A percentile compares a stretch with the other conserved stretches of the same genome.
Conservation (phyloP, 225 moss, liverwort and hornwort species). For the Pseudoscleropodium purum region DNA sequence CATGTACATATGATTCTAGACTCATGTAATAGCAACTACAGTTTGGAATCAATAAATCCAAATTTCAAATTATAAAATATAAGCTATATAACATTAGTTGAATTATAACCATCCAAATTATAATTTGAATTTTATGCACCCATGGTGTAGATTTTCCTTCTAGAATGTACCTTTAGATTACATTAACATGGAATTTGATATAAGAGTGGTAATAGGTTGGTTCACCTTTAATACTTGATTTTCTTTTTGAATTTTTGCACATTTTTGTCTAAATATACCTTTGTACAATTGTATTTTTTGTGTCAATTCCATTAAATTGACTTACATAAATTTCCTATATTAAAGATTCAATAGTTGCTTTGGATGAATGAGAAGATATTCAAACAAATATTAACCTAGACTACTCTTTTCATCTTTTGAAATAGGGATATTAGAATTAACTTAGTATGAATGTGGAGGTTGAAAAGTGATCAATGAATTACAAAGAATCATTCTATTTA, state of each 20-base stretch:
- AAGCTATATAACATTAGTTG: not conserved
- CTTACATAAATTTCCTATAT: not conserved
- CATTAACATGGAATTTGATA: not conserved
- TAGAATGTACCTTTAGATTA: not conserved
- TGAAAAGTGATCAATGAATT: too few relatives aligned
- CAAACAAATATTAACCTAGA: not conserved
- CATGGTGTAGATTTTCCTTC: not conserved
- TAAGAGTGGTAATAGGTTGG: not conserved
- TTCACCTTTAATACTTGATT: not conserved
- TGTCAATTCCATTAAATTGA: not conserved
- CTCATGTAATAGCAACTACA: too few relatives aligned
- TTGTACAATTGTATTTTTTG: not conserved
- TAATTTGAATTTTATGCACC: not conserved
- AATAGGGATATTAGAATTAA: not conserved
- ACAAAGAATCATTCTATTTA: too few relatives aligned
- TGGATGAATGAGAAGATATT: not conserved
- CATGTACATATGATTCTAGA: too few relatives aligned
- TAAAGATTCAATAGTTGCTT: not conserved
- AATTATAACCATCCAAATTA: not conserved
- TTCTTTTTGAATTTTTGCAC: not conserved
- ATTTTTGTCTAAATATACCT: not conserved
- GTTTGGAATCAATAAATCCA: not conserved
- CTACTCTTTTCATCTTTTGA: not conserved
- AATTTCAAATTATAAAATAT: not conserved
- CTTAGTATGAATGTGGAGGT: accelerated